Evolutionary conservation across 2,329 filamentous ascomycete genomes (phyloP).

Genomic region (Penicillium sp.): DNA sequence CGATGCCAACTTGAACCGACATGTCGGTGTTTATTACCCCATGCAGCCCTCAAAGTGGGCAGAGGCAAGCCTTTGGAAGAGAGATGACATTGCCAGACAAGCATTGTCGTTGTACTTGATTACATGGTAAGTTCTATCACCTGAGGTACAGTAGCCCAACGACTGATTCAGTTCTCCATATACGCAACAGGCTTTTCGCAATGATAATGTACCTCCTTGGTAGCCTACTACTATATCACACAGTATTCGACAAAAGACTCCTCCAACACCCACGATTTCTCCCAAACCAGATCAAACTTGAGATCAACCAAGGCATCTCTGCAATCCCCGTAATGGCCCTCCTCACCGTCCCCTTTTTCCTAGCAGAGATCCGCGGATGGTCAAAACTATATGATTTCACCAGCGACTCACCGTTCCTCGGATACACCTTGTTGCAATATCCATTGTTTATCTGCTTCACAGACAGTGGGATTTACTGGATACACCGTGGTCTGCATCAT

Average conservation of each 20-base stretch:
- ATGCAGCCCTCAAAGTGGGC: constrained; percentile 28
- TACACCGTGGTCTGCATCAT: constrained; percentile 80
- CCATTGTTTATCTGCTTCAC: constrained; percentile 84
- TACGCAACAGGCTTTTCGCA: constrained; percentile 70
- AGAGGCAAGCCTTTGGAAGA: constrained; percentile 28
- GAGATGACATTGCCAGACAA: constrained; percentile 30
- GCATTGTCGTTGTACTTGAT: constrained; percentile 29
- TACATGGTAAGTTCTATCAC: constrained; percentile 20
- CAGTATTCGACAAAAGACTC: constrained; percentile 87
- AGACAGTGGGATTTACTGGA: constrained; percentile 85
- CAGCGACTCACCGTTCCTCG: constrained; percentile 67
- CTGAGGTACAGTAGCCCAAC: not conserved
- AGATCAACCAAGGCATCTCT: constrained; percentile 72
- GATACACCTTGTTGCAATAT: constrained; percentile 79
- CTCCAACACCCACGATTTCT: constrained; percentile 88
- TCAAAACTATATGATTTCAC: constrained; percentile 79
- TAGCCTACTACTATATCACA: constrained; percentile 75
- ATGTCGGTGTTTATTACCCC: constrained; percentile 27
- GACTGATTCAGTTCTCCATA: not conserved
- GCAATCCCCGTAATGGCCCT: constrained; percentile 78
- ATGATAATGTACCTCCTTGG: constrained; percentile 78
- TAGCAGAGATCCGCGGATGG: constrained; percentile 77
- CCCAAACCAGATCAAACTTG: constrained; percentile 81
- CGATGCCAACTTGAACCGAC: constrained; percentile 19
- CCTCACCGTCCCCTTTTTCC: constrained; percentile 76